Evolutionary conservation across 805 yeast species (phyloP).

Genomic region (Kluyveromyces starmeri): DNA sequence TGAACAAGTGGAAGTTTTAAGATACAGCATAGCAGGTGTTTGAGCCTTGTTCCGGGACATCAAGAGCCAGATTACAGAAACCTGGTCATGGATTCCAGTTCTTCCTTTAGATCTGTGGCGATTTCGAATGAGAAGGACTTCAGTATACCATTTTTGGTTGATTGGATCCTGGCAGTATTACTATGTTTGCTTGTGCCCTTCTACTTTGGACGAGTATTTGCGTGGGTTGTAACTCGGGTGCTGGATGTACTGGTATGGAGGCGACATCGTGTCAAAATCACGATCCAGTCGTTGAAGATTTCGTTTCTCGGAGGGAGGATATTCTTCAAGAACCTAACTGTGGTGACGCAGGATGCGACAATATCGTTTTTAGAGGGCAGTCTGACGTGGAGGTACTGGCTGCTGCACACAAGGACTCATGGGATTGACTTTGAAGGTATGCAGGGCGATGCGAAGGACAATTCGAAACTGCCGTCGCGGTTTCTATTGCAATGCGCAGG

Average conservation of each 20-base stretch:
- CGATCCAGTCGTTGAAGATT: slow-evolving; percentile 64
- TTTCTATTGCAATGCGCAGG: slow-evolving; percentile 60
- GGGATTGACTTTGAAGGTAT: slow-evolving; percentile 10
- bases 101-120: slow-evolving; percentile 26
- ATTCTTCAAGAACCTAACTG: slow-evolving; percentile 63
- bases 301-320: slow-evolving; percentile 79
- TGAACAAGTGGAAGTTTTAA: no score
- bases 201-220: slow-evolving; percentile 67
- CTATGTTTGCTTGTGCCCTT: slow-evolving; percentile 58
- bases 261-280: slow-evolving; percentile 45
- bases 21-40: no score
- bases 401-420: slow-evolving; percentile 34
- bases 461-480: slow-evolving; percentile 46
- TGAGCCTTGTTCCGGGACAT: no score
- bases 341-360: slow-evolving; percentile 67
- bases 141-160: slow-evolving; percentile 73
- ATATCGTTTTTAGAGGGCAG: slow-evolving; percentile 61
- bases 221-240: slow-evolving; percentile 43
- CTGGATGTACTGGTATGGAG: slow-evolving; percentile 58
- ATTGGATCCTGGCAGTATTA: slow-evolving; percentile 66
- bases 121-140: slow-evolving; percentile 27
- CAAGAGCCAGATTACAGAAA: no score
- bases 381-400: slow-evolving; percentile 91
- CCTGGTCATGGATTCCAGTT: slow-evolving; percentile 24
- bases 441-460: slow-evolving; percentile 25